phyloP scores from a whole-genome alignment of 2,329 filamentous ascomycete species.

The Phaeosphaeriaceae sp. region DNA sequence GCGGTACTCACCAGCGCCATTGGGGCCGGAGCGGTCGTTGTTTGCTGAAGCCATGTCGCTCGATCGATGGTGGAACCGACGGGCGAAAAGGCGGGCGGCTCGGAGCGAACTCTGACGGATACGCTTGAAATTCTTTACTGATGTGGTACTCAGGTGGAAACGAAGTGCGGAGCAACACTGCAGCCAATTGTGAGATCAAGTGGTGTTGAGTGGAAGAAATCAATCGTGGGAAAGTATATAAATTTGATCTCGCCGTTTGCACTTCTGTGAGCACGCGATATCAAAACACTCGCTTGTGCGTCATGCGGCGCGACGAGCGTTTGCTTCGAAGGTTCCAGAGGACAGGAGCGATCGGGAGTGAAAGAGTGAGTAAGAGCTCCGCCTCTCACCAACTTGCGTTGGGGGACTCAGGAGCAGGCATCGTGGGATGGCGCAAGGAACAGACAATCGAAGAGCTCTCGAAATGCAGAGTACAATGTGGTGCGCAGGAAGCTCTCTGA shows the following conservation, averaged over 20 bases:
- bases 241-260: neutral
- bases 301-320: neutral
- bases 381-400: neutral
- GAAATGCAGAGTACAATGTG: neutral
- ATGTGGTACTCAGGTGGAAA: neutral
- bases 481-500: neutral
- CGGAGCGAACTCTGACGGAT: neutral
- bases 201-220: neutral
- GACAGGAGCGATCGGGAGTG: no score
- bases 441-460: neutral
- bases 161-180: neutral
- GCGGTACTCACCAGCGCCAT: neutral
- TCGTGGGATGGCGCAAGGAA: neutral
- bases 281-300: neutral
- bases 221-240: neutral
- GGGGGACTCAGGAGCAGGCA: neutral
- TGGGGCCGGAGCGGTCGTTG: neutral
- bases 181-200: neutral
- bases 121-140: neutral
- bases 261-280: neutral
- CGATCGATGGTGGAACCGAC: neutral
- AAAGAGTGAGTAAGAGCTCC: neutral
- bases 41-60: neutral
- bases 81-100: neutral
- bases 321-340: neutral